phyloP scores from a whole-genome alignment of 2,329 filamentous ascomycete genomes.

The Spiromastix sp. region DNA sequence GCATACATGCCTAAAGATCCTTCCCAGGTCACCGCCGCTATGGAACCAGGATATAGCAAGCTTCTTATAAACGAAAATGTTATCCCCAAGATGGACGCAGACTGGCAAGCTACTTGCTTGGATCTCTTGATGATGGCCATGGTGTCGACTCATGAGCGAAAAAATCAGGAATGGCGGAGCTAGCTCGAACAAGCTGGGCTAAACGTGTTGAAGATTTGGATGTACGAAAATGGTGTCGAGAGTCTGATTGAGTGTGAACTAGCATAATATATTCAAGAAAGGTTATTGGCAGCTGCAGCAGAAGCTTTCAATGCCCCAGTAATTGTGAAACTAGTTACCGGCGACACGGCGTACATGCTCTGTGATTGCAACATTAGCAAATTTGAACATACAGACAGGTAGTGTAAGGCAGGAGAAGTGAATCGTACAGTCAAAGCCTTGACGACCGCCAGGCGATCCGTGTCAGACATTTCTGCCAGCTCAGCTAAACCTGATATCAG shows the following conservation, averaged over 20 bases:
- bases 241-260: slow-evolving; percentile 7
- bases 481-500: slow-evolving; percentile 44
- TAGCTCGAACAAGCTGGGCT: slow-evolving; percentile 22
- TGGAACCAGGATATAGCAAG: slow-evolving; percentile 25
- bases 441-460: slow-evolving; percentile 1
- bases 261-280: too few relatives aligned
- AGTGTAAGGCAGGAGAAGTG: neutral
- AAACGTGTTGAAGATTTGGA: slow-evolving; percentile 23
- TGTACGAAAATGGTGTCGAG: slow-evolving; percentile 6
- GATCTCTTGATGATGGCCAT: slow-evolving; percentile 32
- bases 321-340: slow-evolving; percentile 21
- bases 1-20: slow-evolving; percentile 21
- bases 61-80: slow-evolving; percentile 33
- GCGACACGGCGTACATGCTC: slow-evolving; percentile 24
- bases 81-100: slow-evolving; percentile 24
- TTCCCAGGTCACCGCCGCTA: slow-evolving; percentile 16
- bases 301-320: slow-evolving; percentile 23
- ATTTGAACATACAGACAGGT: slow-evolving; percentile 26
- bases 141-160: slow-evolving; percentile 25
- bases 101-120: slow-evolving; percentile 16
- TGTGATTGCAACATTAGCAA: slow-evolving; percentile 42
- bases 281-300: slow-evolving; percentile 1
- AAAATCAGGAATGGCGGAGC: slow-evolving; percentile 24
- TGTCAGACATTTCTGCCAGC: slow-evolving; percentile 31
- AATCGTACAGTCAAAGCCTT: neutral